Percentiles rank a stretch among this genome's conserved stretches.
Conservation (phyloP, 1,284 basidiomycete species). For the Irpex sp. region DNA sequence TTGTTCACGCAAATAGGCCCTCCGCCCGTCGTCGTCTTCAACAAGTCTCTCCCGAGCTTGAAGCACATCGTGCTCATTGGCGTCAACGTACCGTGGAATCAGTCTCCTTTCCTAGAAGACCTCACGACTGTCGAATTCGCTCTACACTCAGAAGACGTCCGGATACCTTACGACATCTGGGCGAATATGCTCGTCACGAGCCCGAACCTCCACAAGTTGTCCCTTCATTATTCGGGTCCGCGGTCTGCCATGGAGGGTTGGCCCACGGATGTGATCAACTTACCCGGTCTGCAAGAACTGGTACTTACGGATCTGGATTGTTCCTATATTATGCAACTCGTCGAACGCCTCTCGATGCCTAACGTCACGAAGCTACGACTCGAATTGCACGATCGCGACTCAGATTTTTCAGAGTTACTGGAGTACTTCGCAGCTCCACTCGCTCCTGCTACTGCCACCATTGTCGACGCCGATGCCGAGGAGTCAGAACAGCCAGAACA, state of each 20-base stretch:
- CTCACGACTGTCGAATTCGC: constrained; percentile 52
- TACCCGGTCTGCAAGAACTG: constrained; percentile 41
- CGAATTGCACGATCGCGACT: constrained; percentile 40
- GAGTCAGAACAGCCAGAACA: background rate
- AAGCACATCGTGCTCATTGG: constrained; percentile 56
- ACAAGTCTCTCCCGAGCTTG: constrained; percentile 43
- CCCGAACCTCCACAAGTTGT: constrained; percentile 43
- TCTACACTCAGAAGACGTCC: constrained; percentile 54
- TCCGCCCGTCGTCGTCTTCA: constrained; percentile 53
- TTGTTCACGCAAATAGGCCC: constrained; percentile 50
- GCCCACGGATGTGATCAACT: constrained; percentile 30
- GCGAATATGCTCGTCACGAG: constrained; percentile 44
- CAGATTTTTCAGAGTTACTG: constrained; percentile 40
- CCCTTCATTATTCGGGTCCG: constrained; percentile 56
- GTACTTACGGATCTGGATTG: constrained; percentile 51
- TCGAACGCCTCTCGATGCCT: constrained; percentile 43
- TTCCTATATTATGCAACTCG: constrained; percentile 41
- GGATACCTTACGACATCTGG: constrained; percentile 51
- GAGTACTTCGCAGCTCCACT: constrained; percentile 32
- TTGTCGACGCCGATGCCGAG: constrained; percentile 2
- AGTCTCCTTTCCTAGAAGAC: constrained; percentile 46
- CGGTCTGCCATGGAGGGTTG: constrained; percentile 33
- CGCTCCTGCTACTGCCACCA: background rate
- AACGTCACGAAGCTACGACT: constrained; percentile 40
- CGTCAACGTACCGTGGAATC: constrained; percentile 57